Evolutionary conservation across 1,284 basidiomycete genomes (phyloP).

Genomic region (Malassezia nana): DNA sequence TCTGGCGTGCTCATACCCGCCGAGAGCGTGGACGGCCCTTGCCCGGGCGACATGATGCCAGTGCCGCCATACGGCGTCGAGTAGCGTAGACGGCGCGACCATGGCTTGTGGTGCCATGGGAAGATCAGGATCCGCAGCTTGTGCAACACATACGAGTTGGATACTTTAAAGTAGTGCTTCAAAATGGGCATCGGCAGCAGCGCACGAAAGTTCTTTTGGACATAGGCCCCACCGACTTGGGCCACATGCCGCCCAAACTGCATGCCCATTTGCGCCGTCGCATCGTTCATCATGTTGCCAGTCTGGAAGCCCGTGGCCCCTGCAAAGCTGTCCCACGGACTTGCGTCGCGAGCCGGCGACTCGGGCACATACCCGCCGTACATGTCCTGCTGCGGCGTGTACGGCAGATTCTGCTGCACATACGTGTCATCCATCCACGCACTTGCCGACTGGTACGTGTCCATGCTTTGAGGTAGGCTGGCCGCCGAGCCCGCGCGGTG

Average conservation of each 20-base stretch:
- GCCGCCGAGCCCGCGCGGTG: conserved; percentile 8
- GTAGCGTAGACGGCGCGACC: conserved; percentile 40
- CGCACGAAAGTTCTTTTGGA: conserved; percentile 64
- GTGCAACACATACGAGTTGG: conserved; percentile 84
- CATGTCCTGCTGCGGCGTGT: not conserved
- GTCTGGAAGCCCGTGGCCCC: conserved; percentile 4
- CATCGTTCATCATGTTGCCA: conserved; percentile 61
- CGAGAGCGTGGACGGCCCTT: conserved; percentile 6
- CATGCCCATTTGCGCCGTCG: conserved; percentile 90
- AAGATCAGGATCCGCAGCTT: conserved; percentile 86
- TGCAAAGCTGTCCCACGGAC: conserved; percentile 1
- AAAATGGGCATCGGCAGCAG: conserved; percentile 51
- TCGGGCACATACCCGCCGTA: not conserved
- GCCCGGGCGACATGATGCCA: conserved; percentile 13
- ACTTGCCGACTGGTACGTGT: conserved; percentile 7
- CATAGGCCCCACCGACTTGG: conserved; percentile 85
- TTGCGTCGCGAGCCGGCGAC: conserved; percentile 4
- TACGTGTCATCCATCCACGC: not conserved
- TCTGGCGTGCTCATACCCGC: conserved; percentile 15
- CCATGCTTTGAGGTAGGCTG: conserved; percentile 7
- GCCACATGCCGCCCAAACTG: conserved; percentile 88
- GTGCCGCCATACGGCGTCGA: conserved; percentile 30
- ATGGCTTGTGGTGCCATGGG: conserved; percentile 70
- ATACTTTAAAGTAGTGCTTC: conserved; percentile 93
- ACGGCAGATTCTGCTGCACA: not conserved